These are phyloP conservation scores for Phenoliferia sp. DNA, from an alignment of 1,284 basidiomycete genomes.

Conservation along the genomic window DNA sequence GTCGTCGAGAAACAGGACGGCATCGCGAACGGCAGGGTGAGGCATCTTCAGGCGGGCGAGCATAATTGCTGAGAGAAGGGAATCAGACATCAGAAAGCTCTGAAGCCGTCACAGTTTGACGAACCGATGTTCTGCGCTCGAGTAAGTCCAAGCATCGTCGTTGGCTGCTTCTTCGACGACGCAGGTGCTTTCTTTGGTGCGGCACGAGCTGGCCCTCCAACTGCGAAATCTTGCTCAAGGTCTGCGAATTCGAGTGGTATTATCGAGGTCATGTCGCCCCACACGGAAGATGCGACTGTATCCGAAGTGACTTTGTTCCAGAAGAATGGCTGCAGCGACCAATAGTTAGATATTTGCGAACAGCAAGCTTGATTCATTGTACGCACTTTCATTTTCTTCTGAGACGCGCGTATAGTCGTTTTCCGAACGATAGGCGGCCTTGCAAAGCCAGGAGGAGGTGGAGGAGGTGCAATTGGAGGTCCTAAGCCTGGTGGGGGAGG, in stretches of 20 bases:
- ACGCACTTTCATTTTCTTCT: constrained; percentile 56
- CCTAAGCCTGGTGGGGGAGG: neutral
- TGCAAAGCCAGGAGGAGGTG: neutral
- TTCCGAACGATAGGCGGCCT: neutral
- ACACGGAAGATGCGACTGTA: constrained; percentile 49
- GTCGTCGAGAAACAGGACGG: constrained; percentile 67
- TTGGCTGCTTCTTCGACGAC: constrained; percentile 55
- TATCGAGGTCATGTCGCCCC: constrained; percentile 56
- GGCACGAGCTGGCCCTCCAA: constrained; percentile 46
- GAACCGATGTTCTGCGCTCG: constrained; percentile 78
- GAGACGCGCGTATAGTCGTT: constrained; percentile 9
- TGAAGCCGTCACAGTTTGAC: too few species aligned
- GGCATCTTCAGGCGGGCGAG: constrained; percentile 65
- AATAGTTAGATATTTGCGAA: neutral
- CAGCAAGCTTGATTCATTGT: neutral
- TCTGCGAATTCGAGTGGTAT: constrained; percentile 58
- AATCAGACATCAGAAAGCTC: neutral
- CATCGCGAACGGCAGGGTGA: constrained; percentile 59
- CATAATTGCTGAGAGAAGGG: constrained; percentile 61
- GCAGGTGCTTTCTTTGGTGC: constrained; percentile 37
- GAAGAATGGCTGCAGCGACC: constrained; percentile 62
- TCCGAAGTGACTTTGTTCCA: constrained; percentile 70
- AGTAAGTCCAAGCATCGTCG: constrained; percentile 69
- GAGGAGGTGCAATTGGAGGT: neutral
- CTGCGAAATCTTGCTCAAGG: constrained; percentile 50